phyloP scores from a whole-genome alignment of 768 basidiomycete species.

The Lentinula guzmanii region DNA sequence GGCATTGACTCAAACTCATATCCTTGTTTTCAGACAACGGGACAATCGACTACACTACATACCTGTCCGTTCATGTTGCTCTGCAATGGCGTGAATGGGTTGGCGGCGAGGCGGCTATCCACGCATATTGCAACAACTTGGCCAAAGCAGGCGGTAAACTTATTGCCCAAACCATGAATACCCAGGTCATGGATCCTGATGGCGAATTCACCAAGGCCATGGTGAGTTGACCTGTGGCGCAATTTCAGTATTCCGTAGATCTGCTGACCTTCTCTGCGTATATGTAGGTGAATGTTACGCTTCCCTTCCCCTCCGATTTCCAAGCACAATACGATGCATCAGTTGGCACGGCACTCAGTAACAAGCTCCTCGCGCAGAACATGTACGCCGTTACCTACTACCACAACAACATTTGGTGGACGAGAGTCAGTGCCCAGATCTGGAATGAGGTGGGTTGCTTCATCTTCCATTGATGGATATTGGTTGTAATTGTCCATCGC shows the following conservation, averaged over 20 bases:
- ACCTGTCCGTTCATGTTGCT: constrained; percentile 52
- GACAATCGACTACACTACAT: constrained; percentile 49
- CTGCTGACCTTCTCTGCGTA: neutral
- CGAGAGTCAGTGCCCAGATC: constrained; percentile 31
- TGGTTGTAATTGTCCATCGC: neutral
- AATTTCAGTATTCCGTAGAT: neutral
- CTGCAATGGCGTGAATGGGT: constrained; percentile 66
- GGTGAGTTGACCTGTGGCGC: constrained; percentile 31
- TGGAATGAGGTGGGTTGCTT: constrained; percentile 27
- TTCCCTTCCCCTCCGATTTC: constrained; percentile 22
- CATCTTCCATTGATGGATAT: neutral
- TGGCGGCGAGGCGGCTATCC: constrained; percentile 72
- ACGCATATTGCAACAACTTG: constrained; percentile 60
- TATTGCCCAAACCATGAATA: constrained; percentile 56
- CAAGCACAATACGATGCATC: constrained; percentile 6
- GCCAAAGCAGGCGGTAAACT: constrained; percentile 60
- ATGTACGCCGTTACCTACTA: constrained; percentile 25
- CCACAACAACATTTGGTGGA: constrained; percentile 35
- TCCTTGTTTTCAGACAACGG: constrained; percentile 50
- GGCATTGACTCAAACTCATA: neutral
- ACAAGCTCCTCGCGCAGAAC: constrained; percentile 22
- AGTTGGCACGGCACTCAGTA: constrained; percentile 18
- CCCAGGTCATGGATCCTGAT: constrained; percentile 47
- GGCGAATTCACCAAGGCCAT: constrained; percentile 58
- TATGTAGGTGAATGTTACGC: constrained; percentile 26